Conservation (phyloP, 768 basidiomycete genomes). For the Phylloporus sp. region DNA sequence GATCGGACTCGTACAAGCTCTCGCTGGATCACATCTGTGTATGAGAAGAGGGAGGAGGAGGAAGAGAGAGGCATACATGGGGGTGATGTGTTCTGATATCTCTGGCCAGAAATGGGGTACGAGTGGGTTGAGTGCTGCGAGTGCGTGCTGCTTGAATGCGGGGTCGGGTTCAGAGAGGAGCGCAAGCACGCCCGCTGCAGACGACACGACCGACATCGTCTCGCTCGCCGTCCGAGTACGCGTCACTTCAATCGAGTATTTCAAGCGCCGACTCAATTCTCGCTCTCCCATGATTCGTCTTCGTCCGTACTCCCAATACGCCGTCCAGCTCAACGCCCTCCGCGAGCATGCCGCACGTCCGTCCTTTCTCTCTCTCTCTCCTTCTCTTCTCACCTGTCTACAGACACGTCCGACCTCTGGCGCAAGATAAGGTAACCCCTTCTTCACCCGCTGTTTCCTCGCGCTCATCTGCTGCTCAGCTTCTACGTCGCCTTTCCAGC, state of each 20-base stretch:
- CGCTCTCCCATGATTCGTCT: constrained; percentile 24
- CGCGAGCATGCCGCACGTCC: constrained; percentile 63
- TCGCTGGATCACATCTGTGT: constrained; percentile 52
- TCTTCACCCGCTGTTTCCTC: not conserved
- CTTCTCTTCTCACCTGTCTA: constrained; percentile 7
- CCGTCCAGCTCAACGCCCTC: constrained; percentile 51
- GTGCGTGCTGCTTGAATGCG: constrained; percentile 86
- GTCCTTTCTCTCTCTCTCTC: constrained; percentile 13
- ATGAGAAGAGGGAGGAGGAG: constrained; percentile 7
- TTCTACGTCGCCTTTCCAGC: constrained; percentile 71
- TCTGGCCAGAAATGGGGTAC: constrained; percentile 98
- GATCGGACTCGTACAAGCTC: constrained; percentile 78
- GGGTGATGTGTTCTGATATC: constrained; percentile 89
- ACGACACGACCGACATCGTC: constrained; percentile 77
- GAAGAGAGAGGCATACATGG: constrained; percentile 57
- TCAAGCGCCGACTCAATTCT: constrained; percentile 33
- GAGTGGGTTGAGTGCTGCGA: constrained; percentile 73
- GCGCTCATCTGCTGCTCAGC: constrained; percentile 35
- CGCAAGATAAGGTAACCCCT: constrained; percentile 76
- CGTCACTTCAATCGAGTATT: constrained; percentile 40
- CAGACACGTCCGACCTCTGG: constrained; percentile 79
- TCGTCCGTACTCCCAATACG: constrained; percentile 40
- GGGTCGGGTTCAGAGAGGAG: constrained; percentile 86
- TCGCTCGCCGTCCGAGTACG: too few relatives aligned
- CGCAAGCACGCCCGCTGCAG: constrained; percentile 85